Base-by-base conservation (phyloP, 345 rosid genomes). In the Eucalyptus lansdowneana region DNA sequence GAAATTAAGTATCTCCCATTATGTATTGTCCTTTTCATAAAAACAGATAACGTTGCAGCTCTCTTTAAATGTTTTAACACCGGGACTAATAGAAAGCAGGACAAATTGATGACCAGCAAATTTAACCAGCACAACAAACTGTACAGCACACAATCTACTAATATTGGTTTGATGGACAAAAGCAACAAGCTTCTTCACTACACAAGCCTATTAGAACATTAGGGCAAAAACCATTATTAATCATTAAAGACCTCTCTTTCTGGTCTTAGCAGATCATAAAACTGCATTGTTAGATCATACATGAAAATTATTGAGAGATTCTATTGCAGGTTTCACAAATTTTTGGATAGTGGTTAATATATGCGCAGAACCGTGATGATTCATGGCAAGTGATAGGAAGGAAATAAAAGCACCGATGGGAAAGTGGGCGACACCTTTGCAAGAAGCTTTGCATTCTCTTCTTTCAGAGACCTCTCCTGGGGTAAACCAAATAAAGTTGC, bases 401-500 rank as follows among this genome's bases (percentile, higher is more conserved):
- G 69, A 6, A 60, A 60, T 27, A 3, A 60, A 60, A 27, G 31
- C 31, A 13, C 14, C 4, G 69, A 60, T 12, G 31, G 29, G 69
- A 25, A 60, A 60, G 69, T 27, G 56, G 87, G 54, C 15, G 51
- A 7, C 90, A 96, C 97, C 96, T 90, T 89, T 62, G 53, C 50
- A 14, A 29, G 44, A 86, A 94, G 87, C 72, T 85, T 91, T 81
- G 91, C 91, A 86, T 95, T 93, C 86, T 95, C 94, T 86, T 93
- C 92, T 88, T 86, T 69, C 90, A 96, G 89, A 40, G 86, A 87
- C 58, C 51, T 92, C 91, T 95, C 96, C 97, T 96, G 93, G 37
- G 88, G 88, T 60, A 37, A 5, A 69, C 15, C 49, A 27, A 60
- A 60, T 4, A 60, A 89, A 49, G 34, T 87, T n/a, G 54, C 50